Percentiles rank a stretch among this genome's conserved stretches.
These are phyloP conservation scores for Sorghum bicolor DNA, from an alignment of 176 grass and related monocot species.

Conservation along the genomic window DNA sequence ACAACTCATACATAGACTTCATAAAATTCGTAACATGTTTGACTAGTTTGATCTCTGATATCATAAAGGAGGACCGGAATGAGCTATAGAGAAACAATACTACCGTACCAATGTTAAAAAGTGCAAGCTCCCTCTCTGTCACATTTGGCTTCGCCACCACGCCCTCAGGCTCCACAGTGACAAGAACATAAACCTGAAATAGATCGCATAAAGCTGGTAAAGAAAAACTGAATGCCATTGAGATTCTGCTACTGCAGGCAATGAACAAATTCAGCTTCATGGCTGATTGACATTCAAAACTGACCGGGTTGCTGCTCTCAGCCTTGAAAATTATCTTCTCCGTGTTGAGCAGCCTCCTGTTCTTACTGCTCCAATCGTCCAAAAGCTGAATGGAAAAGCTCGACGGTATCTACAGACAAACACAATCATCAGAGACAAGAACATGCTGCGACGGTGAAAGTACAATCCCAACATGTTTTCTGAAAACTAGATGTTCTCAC, in stretches of 20 bases:
- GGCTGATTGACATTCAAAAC: neutral
- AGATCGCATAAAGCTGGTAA: neutral
- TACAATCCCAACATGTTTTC: too few relatives aligned
- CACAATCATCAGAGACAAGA: neutral
- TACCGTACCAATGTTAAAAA: conserved; percentile 84
- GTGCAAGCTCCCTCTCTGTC: conserved; percentile 52
- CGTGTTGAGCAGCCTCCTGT: conserved; percentile 86
- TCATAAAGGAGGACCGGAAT: neutral
- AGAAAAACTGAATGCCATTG: neutral
- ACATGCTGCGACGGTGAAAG: neutral
- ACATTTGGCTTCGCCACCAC: conserved; percentile 60
- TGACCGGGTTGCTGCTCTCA: conserved; percentile 40
- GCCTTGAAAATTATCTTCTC: conserved; percentile 91
- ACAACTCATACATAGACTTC: neutral
- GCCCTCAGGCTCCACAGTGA: conserved; percentile 67
- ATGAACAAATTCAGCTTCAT: neutral
- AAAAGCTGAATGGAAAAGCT: conserved; percentile 62
- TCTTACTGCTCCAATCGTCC: conserved; percentile 40
- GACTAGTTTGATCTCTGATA: neutral
- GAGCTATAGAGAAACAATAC: neutral
- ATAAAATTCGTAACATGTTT: neutral
- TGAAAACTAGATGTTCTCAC: neutral
- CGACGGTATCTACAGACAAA: conserved; percentile 62
- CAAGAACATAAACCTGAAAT: conserved; percentile 66
- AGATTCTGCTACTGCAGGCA: neutral